These are phyloP conservation scores for Gaeumannomyces tritici DNA, from an alignment of 2,329 filamentous ascomycete species.

Conservation along the genomic window DNA sequence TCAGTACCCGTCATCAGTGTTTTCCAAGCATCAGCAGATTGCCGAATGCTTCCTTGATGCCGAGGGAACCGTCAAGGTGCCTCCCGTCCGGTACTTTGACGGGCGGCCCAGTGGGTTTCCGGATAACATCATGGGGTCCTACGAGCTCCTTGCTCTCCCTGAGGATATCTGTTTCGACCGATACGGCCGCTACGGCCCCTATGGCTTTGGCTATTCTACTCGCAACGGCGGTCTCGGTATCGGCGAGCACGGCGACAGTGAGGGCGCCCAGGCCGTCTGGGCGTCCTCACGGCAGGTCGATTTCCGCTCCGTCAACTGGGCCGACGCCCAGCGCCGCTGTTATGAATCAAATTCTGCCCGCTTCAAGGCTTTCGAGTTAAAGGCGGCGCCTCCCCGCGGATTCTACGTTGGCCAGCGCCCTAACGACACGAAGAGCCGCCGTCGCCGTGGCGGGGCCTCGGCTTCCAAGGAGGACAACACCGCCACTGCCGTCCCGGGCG, in stretches of 20 bases:
- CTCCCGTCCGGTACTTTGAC: slow-evolving; percentile 61
- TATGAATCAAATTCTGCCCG: slow-evolving; percentile 59
- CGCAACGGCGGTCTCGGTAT: slow-evolving; percentile 72
- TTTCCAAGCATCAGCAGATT: slow-evolving; percentile 37
- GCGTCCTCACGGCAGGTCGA: slow-evolving; percentile 61
- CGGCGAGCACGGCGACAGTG: slow-evolving; percentile 75
- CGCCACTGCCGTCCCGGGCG: neutral
- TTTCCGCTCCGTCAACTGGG: slow-evolving; percentile 71
- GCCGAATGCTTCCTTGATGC: slow-evolving; percentile 72
- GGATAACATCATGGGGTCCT: slow-evolving; percentile 76
- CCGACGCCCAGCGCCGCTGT: slow-evolving; percentile 66
- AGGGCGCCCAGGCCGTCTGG: slow-evolving; percentile 77
- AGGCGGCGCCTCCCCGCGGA: slow-evolving; percentile 32
- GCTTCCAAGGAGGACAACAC: neutral
- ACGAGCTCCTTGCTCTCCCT: slow-evolving; percentile 66
- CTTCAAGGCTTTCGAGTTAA: slow-evolving; percentile 44
- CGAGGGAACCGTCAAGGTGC: slow-evolving; percentile 54
- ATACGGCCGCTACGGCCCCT: slow-evolving; percentile 79
- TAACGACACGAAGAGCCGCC: slow-evolving; percentile 11
- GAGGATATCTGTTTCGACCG: slow-evolving; percentile 90
- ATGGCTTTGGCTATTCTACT: slow-evolving; percentile 78
- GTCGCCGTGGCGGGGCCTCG: slow-evolving; percentile 6
- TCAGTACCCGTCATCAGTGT: slow-evolving; percentile 24
- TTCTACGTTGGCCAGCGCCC: slow-evolving; percentile 37
- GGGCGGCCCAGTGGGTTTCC: slow-evolving; percentile 81